Conservation (phyloP, 495 filamentous ascomycete species). For the Tuber umbilicatum region DNA sequence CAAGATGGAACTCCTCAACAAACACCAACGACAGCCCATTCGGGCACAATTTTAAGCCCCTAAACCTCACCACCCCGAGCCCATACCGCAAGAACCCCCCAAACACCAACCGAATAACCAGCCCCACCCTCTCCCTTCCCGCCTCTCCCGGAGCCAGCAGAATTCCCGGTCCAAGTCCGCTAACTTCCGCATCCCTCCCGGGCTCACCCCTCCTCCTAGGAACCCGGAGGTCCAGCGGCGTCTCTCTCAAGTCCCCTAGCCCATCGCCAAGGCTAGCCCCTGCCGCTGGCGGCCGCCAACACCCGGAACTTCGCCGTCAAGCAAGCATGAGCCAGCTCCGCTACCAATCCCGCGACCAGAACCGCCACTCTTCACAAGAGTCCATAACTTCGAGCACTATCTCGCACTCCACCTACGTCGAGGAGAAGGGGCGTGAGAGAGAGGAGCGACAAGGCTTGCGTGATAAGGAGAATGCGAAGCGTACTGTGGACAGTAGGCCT, state of each 20-base stretch:
- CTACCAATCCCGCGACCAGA: slow-evolving; percentile 12
- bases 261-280: slow-evolving; percentile 24
- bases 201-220: slow-evolving; percentile 23
- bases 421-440: slow-evolving; percentile 19
- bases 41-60: slow-evolving; percentile 63
- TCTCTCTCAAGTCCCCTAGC: slow-evolving; percentile 27
- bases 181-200: slow-evolving; percentile 22
- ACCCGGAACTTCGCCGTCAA: slow-evolving; percentile 23
- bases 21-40: slow-evolving; percentile 63
- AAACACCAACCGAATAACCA: slow-evolving; percentile 34
- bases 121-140: slow-evolving; percentile 41
- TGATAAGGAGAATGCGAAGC: slow-evolving; percentile 14
- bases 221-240: slow-evolving; percentile 17
- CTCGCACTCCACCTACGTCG: slow-evolving; percentile 6
- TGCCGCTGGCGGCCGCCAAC: background rate
- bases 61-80: slow-evolving; percentile 56
- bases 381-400: slow-evolving; percentile 11
- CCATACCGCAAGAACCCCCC: slow-evolving; percentile 53
- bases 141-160: slow-evolving; percentile 40
- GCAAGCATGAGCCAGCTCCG: slow-evolving; percentile 32
- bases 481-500: slow-evolving; percentile 19
- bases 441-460: slow-evolving; percentile 11
- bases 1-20: slow-evolving; percentile 71
- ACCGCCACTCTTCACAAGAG: slow-evolving; percentile 8
- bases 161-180: slow-evolving; percentile 37